Conservation (phyloP, 2,329 filamentous ascomycete genomes). For the Sarocladium strictum region DNA sequence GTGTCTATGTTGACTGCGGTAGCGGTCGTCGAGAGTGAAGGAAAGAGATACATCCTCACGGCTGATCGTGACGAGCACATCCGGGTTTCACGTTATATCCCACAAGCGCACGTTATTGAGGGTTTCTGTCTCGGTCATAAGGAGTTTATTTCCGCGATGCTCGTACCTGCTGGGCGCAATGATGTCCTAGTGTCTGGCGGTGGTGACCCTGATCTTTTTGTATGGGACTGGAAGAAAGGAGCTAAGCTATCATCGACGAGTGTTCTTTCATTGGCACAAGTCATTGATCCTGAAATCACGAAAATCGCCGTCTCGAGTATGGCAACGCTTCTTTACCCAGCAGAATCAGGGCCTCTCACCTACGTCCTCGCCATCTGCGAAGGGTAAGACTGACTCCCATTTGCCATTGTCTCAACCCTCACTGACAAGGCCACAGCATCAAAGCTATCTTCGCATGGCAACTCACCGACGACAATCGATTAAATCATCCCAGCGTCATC, state of each 20-base stretch:
- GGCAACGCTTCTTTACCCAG: slow-evolving; percentile 26
- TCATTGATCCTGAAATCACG: slow-evolving; percentile 26
- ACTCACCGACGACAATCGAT: slow-evolving; percentile 39
- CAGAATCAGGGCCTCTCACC: slow-evolving; percentile 20
- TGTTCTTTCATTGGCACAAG: slow-evolving; percentile 38
- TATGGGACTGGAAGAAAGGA: slow-evolving; percentile 74
- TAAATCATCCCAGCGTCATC: slow-evolving; percentile 43
- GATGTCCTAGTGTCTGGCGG: slow-evolving; percentile 78
- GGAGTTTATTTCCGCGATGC: slow-evolving; percentile 75
- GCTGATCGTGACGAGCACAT: slow-evolving; percentile 67
- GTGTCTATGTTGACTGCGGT: slow-evolving; percentile 91
- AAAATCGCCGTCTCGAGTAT: slow-evolving; percentile 45
- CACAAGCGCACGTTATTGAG: slow-evolving; percentile 85
- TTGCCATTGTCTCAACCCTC: slow-evolving; percentile 11
- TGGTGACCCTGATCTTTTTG: slow-evolving; percentile 69
- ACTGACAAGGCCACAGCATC: slow-evolving; percentile 30
- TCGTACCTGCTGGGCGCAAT: slow-evolving; percentile 49
- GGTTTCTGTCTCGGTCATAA: slow-evolving; percentile 82
- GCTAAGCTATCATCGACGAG: slow-evolving; percentile 48
- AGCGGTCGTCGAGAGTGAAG: slow-evolving; percentile 39
- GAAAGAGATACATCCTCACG: slow-evolving; percentile 46
- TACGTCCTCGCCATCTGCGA: slow-evolving; percentile 36
- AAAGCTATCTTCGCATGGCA: slow-evolving; percentile 62
- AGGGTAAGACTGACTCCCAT: slow-evolving; percentile 28
- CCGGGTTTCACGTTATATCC: slow-evolving; percentile 72